Evolutionary conservation across 495 filamentous ascomycete genomes (phyloP), one percentile per base, ranked within the genome.

Genomic region (Cenococcum geophilum): DNA sequence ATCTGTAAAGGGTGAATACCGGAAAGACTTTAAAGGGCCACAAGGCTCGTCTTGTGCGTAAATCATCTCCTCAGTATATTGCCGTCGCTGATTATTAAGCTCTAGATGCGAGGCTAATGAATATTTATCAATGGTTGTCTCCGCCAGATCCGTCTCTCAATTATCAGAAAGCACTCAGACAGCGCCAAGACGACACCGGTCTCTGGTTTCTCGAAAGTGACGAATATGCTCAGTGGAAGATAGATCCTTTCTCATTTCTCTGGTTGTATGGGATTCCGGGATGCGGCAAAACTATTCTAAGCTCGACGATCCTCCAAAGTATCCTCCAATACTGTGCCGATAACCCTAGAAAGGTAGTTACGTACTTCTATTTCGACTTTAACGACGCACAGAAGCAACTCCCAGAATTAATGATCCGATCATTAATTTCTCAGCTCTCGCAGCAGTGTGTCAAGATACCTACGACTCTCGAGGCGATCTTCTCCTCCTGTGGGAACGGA

Each of bases 311-410:
- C 22, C 58, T 60, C 6, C 48, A 54, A 43, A 54, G 54, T 25
- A 32, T 60, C 12, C 51, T 48, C 47, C 6, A 60, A 32, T 20
- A 53, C 25, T 53, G 1, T 21, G 11, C 8, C 16, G 27, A 60
- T 23, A 36, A 60, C 22, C 47, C 47, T 42, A 48, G 47, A 18
- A 60, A 60, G 35, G 58, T 54, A 2, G 3, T 55, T 43, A 48
- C 50, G 1, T 82, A 56, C 32, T 56, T 65, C 58, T 65, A 42
- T 42, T 57, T 65, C 34, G 40, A 65, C 50, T 60, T 60, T 27
- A 65, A 55, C 36, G 58, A 60, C n/a, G 16, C 14, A 56, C 9
- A 49, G 25, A 65, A 65, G 37, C 58, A 65, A 27, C 10, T 25
- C n/a, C 21, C 37, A 9, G 37, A 61, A 4, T 5, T 27, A 1